These are phyloP conservation scores for Fraxinus nigra DNA, from an alignment of 305 asterid species.

Conservation along the genomic window DNA sequence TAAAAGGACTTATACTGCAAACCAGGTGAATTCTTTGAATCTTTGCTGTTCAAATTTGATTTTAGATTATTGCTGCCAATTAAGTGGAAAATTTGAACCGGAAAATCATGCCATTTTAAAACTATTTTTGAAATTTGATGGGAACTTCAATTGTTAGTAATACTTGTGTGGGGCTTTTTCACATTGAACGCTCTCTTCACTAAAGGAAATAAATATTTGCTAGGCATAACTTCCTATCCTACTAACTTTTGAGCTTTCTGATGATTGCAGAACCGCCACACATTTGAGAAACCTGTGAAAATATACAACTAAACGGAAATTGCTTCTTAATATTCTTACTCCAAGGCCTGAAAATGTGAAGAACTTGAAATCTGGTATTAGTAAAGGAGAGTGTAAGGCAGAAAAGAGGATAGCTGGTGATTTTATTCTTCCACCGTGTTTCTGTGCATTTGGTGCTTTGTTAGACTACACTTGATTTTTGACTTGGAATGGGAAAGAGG, in stretches of 20 bases:
- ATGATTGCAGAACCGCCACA: slow-evolving; percentile 75
- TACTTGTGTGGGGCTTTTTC: neutral
- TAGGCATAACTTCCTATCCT: neutral
- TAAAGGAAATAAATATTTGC: neutral
- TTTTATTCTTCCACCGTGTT: neutral
- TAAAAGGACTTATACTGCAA: slow-evolving; percentile 62
- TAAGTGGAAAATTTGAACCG: neutral
- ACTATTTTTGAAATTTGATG: neutral
- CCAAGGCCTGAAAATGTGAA: neutral
- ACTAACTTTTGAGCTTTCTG: neutral
- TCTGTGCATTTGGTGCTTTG: neutral
- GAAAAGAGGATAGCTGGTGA: slow-evolving; percentile 3
- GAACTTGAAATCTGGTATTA: slow-evolving; percentile 16
- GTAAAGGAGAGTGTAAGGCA: slow-evolving; percentile 5
- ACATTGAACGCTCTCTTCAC: neutral
- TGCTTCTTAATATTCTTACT: slow-evolving; percentile 15
- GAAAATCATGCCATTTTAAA: neutral
- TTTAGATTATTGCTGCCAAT: neutral
- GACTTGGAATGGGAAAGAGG: neutral
- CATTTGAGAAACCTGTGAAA: slow-evolving; percentile 82
- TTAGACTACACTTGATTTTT: neutral
- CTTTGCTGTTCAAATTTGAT: neutral
- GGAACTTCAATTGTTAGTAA: neutral
- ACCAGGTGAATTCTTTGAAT: slow-evolving; percentile 47
- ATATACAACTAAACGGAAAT: slow-evolving; percentile 53